Conservation (phyloP, 2,329 filamentous ascomycete species). For the Ascosphaera aggregata region DNA sequence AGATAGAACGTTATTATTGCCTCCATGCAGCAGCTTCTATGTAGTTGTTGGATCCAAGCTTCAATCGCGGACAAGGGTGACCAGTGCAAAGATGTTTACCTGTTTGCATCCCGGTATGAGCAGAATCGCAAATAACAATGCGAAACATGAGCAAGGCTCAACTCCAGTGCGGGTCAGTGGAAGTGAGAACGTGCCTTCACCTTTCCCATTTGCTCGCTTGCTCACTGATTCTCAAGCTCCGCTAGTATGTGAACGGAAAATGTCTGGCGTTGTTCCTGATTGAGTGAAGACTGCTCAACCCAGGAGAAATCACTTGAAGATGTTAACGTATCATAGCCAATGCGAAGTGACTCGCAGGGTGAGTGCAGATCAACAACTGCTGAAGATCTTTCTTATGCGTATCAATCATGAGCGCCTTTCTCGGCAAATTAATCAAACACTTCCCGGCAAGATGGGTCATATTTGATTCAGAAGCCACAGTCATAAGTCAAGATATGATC, state of each 20-base stretch:
- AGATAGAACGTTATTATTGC: background rate
- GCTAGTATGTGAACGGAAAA: background rate
- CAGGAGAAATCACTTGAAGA: background rate
- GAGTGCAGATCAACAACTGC: too few species aligned
- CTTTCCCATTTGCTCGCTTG: background rate
- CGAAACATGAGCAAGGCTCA: background rate
- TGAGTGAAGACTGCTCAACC: background rate
- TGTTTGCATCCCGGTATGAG: slow-evolving; percentile 1
- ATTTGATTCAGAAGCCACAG: too few species aligned
- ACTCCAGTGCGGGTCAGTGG: background rate
- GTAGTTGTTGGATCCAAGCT: slow-evolving; percentile 1
- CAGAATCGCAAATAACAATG: slow-evolving; percentile 1
- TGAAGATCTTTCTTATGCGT: too few species aligned
- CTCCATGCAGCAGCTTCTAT: background rate
- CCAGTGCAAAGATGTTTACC: slow-evolving; percentile 1
- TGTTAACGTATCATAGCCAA: too few species aligned
- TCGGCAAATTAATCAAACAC: too few species aligned
- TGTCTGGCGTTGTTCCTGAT: background rate
- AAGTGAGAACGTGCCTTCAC: background rate
- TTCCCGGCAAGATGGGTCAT: too few species aligned
- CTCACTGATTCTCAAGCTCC: background rate
- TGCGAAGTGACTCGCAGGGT: too few species aligned
- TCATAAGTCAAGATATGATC: too few species aligned
- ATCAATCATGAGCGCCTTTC: too few species aligned
- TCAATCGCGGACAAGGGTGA: slow-evolving; percentile 1